Percentiles rank a stretch among this genome's conserved stretches.
These are phyloP conservation scores for Lachancea lanzarotensis DNA, from an alignment of 805 yeast genomes.

Conservation along the genomic window DNA sequence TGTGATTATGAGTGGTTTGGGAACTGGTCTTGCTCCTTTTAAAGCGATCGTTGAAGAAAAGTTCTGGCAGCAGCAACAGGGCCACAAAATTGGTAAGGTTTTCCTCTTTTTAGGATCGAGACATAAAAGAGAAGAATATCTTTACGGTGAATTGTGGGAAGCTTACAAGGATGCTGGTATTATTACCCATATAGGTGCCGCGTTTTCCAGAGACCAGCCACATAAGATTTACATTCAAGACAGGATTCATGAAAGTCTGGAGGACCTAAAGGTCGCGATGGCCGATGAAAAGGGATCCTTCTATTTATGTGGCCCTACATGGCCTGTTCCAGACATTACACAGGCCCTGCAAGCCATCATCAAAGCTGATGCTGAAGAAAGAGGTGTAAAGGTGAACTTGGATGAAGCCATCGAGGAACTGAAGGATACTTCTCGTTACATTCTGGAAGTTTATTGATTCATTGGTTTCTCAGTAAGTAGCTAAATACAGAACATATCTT, in stretches of 20 bases:
- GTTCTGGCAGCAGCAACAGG: conserved; percentile 87
- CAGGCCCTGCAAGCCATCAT: conserved; percentile 82
- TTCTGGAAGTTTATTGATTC: conserved; percentile 78
- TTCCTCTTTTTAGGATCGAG: conserved; percentile 88
- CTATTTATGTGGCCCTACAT: conserved; percentile 97
- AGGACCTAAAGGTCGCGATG: conserved; percentile 71
- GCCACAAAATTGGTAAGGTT: conserved; percentile 81
- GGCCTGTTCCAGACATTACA: conserved; percentile 98
- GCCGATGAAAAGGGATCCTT: conserved; percentile 76
- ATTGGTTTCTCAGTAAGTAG: no score
- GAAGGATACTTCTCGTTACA: conserved; percentile 88
- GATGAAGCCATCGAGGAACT: conserved; percentile 81
- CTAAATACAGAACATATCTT: no score
- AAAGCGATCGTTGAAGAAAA: conserved; percentile 96
- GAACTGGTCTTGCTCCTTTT: conserved; percentile 97
- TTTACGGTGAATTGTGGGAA: conserved; percentile 97
- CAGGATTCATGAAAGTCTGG: conserved; percentile 71
- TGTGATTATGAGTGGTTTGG: conserved; percentile 92
- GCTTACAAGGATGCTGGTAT: conserved; percentile 89
- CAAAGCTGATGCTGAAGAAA: conserved; percentile 57
- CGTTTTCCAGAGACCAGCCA: conserved; percentile 95
- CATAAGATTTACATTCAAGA: conserved; percentile 94
- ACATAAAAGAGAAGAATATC: conserved; percentile 90
- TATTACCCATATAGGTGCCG: conserved; percentile 93
- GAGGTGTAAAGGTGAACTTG: conserved; percentile 63